A percentile compares a stretch with the other conserved stretches of the same genome.
Conservation (phyloP, 23 red algal genomes). For the Chondrus crispus region DNA sequence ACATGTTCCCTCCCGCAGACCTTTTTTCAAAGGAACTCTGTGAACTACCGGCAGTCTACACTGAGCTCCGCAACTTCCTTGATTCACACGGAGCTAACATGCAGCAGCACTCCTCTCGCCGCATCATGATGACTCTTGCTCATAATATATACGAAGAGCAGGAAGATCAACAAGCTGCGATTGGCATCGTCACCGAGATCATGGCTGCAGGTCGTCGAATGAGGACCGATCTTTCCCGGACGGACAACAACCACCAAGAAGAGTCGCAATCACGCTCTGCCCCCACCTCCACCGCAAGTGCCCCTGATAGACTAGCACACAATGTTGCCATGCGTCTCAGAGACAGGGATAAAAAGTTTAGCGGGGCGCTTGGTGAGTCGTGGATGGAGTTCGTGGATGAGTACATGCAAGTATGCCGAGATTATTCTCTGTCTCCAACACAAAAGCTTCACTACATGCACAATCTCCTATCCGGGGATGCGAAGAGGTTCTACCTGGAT, state of each 20-base stretch:
- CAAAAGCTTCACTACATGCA: constrained; percentile 13
- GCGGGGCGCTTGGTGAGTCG: not conserved
- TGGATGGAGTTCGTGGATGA: not conserved
- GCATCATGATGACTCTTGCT: not conserved
- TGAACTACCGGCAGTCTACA: not conserved
- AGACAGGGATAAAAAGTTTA: not conserved
- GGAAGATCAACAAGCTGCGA: not conserved
- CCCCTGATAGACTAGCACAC: not conserved
- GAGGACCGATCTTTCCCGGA: no score
- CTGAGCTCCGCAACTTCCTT: not conserved
- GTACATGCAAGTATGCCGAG: not conserved
- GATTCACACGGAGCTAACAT: not conserved
- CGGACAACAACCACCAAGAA: no score
- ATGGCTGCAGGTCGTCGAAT: not conserved
- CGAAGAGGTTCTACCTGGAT: not conserved
- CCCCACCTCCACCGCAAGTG: no score
- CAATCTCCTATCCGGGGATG: not conserved
- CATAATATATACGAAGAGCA: not conserved
- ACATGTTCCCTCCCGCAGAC: not conserved
- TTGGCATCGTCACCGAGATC: not conserved
- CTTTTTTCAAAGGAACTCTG: not conserved
- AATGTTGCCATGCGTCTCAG: not conserved
- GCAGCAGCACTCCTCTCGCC: not conserved
- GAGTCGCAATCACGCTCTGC: no score
- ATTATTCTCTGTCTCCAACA: not conserved